Evolutionary conservation across 345 rosid genomes (phyloP).

Genomic region (Gossypium thurberi): DNA sequence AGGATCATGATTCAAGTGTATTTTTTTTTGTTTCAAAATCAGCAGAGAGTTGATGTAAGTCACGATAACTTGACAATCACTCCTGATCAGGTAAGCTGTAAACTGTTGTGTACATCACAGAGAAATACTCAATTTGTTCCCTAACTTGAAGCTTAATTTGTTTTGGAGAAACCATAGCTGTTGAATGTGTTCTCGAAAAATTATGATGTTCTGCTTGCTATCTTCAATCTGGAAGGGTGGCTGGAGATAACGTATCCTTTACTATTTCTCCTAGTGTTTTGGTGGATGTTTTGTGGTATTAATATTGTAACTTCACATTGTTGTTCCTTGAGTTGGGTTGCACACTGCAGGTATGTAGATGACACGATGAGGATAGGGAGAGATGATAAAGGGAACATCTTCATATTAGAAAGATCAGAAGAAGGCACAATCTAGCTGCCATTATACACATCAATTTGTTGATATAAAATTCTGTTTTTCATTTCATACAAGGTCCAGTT

Average conservation of each 20-base stretch:
- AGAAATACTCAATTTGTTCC: not conserved
- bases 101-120: not conserved
- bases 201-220: slow-evolving; percentile 54
- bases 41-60: slow-evolving; percentile 63
- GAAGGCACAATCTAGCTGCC: not conserved
- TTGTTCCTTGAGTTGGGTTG: slow-evolving; percentile 30
- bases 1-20: slow-evolving; percentile 4
- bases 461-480: not conserved
- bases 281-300: not conserved
- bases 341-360: slow-evolving; percentile 59
- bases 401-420: slow-evolving; percentile 60
- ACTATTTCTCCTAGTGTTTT: not conserved
- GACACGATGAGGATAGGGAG: slow-evolving; percentile 67
- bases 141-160: not conserved
- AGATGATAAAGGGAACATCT: slow-evolving; percentile 73
- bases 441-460: not conserved
- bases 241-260: slow-evolving; percentile 88
- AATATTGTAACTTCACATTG: not conserved
- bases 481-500: not conserved
- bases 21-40: slow-evolving; percentile 8
- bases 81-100: slow-evolving; percentile 64
- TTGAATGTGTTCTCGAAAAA: slow-evolving; percentile 69
- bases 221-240: slow-evolving; percentile 84
- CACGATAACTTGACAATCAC: slow-evolving; percentile 60
- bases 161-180: slow-evolving; percentile 36